These are phyloP conservation scores for Saxophila tyrrhenica DNA, from an alignment of 495 filamentous ascomycete species.

Conservation along the genomic window DNA sequence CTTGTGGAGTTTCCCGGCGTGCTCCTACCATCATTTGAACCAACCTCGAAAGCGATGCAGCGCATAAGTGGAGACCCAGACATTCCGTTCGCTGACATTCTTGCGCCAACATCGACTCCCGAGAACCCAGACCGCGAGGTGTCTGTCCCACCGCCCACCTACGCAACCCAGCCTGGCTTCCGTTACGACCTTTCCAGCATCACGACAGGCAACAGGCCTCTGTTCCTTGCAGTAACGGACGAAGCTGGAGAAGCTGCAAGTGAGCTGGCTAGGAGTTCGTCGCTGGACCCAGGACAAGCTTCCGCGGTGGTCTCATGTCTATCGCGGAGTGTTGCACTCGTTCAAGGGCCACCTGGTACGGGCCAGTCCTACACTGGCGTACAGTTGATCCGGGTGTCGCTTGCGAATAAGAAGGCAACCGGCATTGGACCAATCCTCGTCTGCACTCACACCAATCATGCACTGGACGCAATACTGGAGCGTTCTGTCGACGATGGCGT, in stretches of 20 bases:
- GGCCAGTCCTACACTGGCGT: constrained; percentile 59
- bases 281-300: neutral
- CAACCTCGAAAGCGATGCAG: constrained; percentile 55
- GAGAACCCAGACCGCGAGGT: constrained; percentile 1
- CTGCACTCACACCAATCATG: constrained; percentile 65
- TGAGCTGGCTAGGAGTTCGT: neutral
- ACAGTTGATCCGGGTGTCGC: constrained; percentile 49
- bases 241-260: neutral
- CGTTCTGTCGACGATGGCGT: constrained; percentile 45
- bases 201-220: constrained; percentile 26
- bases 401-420: constrained; percentile 42
- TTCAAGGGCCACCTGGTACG: constrained; percentile 76
- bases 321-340: constrained; percentile 45
- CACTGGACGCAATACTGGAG: constrained; percentile 62
- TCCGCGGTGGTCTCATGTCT: constrained; percentile 32
- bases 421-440: constrained; percentile 55
- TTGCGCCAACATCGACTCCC: constrained; percentile 34
- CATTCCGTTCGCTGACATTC: constrained; percentile 50
- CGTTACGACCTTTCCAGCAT: constrained; percentile 42
- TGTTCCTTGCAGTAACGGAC: constrained; percentile 8
- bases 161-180: constrained; percentile 41
- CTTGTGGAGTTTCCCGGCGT: constrained; percentile 64
- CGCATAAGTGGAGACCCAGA: constrained; percentile 36
- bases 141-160: constrained; percentile 40
- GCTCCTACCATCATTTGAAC: constrained; percentile 54